Conservation (phyloP, 2,329 filamentous ascomycete genomes). For the Fusarium mangiferae region DNA sequence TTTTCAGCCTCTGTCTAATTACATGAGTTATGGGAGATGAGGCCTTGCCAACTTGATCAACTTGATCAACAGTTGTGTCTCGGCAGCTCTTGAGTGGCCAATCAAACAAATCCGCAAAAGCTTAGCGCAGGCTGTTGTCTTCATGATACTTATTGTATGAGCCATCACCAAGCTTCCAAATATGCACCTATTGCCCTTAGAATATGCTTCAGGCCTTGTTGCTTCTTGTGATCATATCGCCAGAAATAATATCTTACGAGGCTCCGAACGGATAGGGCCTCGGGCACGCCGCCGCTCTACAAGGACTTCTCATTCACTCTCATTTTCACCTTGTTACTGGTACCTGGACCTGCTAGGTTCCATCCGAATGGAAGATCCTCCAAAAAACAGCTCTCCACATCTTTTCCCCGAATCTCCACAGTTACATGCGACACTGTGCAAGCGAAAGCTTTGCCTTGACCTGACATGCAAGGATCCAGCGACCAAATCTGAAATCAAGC, state of each 20-base stretch:
- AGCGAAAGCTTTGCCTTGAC: slow-evolving; percentile 10
- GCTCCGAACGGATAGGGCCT: not conserved
- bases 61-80: slow-evolving; percentile 21
- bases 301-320: not conserved
- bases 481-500: slow-evolving; percentile 20
- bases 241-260: not conserved
- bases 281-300: not conserved
- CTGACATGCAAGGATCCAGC: slow-evolving; percentile 23
- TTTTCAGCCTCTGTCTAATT: slow-evolving; percentile 19
- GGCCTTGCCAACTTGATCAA: slow-evolving; percentile 11
- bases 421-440: slow-evolving; percentile 21
- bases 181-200: not conserved
- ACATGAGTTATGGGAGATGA: slow-evolving; percentile 22
- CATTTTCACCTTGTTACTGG: not conserved
- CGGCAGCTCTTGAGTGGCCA: slow-evolving; percentile 3
- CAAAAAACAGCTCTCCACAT: slow-evolving; percentile 15
- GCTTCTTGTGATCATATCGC: not conserved
- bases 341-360: slow-evolving; percentile 9
- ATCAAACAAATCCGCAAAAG: slow-evolving; percentile 17
- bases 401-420: slow-evolving; percentile 29
- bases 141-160: not conserved
- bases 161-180: not conserved
- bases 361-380: slow-evolving; percentile 20
- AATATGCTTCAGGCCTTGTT: not conserved
- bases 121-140: slow-evolving; percentile 4